Evolutionary conservation across 805 yeast genomes (phyloP).

Genomic region (Candida yuanshanica): DNA sequence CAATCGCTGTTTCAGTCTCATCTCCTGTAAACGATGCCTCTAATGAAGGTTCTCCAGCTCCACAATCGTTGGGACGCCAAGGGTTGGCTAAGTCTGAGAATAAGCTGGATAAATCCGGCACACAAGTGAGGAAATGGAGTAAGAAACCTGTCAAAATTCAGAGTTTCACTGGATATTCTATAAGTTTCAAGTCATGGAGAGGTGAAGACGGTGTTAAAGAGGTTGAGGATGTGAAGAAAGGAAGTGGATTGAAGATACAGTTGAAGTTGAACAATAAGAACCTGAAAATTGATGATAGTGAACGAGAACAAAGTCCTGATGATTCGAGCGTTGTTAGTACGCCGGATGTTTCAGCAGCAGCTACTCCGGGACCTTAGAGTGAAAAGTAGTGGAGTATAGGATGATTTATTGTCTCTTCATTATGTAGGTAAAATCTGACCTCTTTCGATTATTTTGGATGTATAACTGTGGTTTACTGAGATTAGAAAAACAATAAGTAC

Average conservation of each 20-base stretch:
- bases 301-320: slow-evolving; percentile 20
- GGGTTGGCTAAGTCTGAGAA: slow-evolving; percentile 5
- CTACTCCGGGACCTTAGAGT: slow-evolving; percentile 11
- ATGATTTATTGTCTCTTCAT: no score
- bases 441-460: no score
- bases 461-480: no score
- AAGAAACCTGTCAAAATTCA: slow-evolving; percentile 33
- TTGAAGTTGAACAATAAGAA: slow-evolving; percentile 19
- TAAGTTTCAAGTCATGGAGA: slow-evolving; percentile 32
- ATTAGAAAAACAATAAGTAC: no score
- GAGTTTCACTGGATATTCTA: slow-evolving; percentile 40
- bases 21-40: slow-evolving; percentile 12
- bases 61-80: slow-evolving; percentile 4
- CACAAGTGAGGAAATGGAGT: slow-evolving; percentile 39
- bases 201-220: slow-evolving; percentile 21
- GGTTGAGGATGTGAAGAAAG: neutral
- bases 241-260: slow-evolving; percentile 14
- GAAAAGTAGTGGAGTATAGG: neutral
- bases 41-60: slow-evolving; percentile 7
- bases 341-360: slow-evolving; percentile 17
- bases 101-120: slow-evolving; percentile 37
- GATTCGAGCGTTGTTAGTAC: slow-evolving; percentile 15
- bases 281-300: slow-evolving; percentile 6
- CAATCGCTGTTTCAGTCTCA: slow-evolving; percentile 9
- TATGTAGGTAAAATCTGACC: no score